These are phyloP conservation scores for Aurinia saxatilis DNA, from an alignment of 345 rosid genomes.

Conservation along the genomic window DNA sequence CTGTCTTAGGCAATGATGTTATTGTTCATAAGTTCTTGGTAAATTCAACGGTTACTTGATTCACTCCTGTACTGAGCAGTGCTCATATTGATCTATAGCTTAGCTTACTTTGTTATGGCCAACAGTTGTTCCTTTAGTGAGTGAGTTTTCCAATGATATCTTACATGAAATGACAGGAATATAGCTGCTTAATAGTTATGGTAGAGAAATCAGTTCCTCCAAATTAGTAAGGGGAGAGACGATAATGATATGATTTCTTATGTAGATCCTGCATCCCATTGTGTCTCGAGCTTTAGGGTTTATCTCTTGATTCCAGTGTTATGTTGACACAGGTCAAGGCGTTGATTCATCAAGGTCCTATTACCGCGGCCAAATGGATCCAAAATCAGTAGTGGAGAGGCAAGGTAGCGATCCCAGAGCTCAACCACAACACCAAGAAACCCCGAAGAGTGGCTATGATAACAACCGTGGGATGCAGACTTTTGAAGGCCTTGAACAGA, in stretches of 20 bases:
- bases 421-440: constrained; percentile 47
- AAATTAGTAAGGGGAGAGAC: neutral
- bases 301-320: constrained; percentile 8
- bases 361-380: constrained; percentile 57
- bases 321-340: constrained; percentile 54
- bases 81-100: neutral
- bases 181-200: neutral
- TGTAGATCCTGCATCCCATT: neutral
- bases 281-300: neutral
- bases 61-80: neutral
- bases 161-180: neutral
- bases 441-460: constrained; percentile 44
- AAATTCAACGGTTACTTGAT: neutral
- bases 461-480: constrained; percentile 36
- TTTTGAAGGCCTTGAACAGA: constrained; percentile 66
- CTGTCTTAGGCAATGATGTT: neutral
- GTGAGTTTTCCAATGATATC: neutral
- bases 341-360: constrained; percentile 56
- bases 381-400: constrained; percentile 40
- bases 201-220: neutral
- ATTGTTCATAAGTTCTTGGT: neutral
- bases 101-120: neutral
- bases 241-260: neutral
- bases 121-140: neutral
- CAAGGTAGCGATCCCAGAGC: constrained; percentile 47